A percentile compares a stretch with the other conserved stretches of the same genome.
Evolutionary conservation across 1,139 yeast genomes (phyloP).

Genomic region (Suhomyces anneliseae): DNA sequence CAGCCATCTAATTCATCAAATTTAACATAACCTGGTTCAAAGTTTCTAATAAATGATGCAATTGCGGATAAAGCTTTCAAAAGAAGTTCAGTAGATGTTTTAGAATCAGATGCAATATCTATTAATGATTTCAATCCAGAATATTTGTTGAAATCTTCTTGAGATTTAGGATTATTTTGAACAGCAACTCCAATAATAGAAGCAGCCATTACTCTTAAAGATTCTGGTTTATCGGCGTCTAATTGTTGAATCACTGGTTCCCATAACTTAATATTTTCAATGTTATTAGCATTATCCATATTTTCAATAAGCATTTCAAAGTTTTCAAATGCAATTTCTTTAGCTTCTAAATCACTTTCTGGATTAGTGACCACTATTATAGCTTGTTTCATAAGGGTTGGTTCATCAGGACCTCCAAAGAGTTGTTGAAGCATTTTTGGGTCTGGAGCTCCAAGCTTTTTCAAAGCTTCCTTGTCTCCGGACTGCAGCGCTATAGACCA

Average conservation of each 20-base stretch:
- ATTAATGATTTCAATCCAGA: constrained; percentile 52
- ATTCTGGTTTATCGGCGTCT: constrained; percentile 31
- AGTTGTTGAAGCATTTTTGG: constrained; percentile 74
- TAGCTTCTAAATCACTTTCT: constrained; percentile 62
- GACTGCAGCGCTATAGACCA: constrained; percentile 87
- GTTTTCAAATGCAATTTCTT: constrained; percentile 80
- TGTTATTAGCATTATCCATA: constrained; percentile 90
- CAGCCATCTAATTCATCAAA: constrained; percentile 70
- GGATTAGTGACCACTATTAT: constrained; percentile 61
- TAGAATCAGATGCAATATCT: constrained; percentile 29
- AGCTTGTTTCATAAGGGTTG: constrained; percentile 77
- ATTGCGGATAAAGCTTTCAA: constrained; percentile 76
- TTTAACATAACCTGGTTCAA: constrained; percentile 49
- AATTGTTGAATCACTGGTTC: constrained; percentile 57
- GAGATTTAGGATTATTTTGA: constrained; percentile 81
- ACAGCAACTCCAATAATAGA: constrained; percentile 88
- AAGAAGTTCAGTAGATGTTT: constrained; percentile 38
- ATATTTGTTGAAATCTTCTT: constrained; percentile 58
- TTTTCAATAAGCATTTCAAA: constrained; percentile 94
- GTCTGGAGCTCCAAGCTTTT: constrained; percentile 67
- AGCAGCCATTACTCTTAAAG: constrained; percentile 59
- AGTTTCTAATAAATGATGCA: constrained; percentile 74
- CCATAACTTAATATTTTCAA: constrained; percentile 85
- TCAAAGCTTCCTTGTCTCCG: constrained; percentile 64
- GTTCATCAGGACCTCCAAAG: constrained; percentile 86